Evolutionary conservation across 805 yeast genomes (phyloP), one percentile per base, ranked within the genome.

Genomic region (Metschnikowia vanudenii): DNA sequence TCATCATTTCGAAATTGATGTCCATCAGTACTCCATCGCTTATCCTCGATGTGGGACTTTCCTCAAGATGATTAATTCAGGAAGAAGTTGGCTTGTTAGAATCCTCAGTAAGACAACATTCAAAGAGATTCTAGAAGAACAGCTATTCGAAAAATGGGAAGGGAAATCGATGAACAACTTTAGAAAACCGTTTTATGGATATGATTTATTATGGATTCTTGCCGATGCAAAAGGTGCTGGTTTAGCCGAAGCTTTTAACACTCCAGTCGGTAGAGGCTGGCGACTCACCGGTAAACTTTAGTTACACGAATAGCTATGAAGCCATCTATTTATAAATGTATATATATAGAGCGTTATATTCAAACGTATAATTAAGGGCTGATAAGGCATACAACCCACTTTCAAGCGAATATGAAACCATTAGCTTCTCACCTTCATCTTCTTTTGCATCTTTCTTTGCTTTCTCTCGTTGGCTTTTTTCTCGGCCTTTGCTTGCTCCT

Each of bases 381-480:
- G 34, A 31, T 31, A 14, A 36, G 29, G 17, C 9, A 12, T 20
- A 10, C 11, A 10, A 26, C 5, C 28, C 28, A 9, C 12, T 36
- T 36, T 14, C 14, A n/a, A 36, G n/a, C 4, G 12, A 19, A 19
- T 17, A 22, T 19, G 29, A 33, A 13, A 26, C 11, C 16, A 33
- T 58, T 55, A 67, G 56, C 63, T 59, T 56, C 66, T 68, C 33
- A 67, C 60, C 56, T 75, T 81, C 67, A 84, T 84, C 68, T 80
- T 82, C 67, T 77, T 82, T 68, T 72, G 76, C 63, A 71, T 69
- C 69, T 88, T 87, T 72, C 89, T 82, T 63, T 84, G 88, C 67
- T 82, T 88, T 74, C 84, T 88, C 56, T 88, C 96, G 55, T 74
- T 74, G 65, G 85, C 88, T 71, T 85, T 88, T 71, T 81, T 82